Evolutionary conservation across 495 filamentous ascomycete species (phyloP), one percentile per base, ranked within the genome.

Genomic region (Cladorrhinum samala): DNA sequence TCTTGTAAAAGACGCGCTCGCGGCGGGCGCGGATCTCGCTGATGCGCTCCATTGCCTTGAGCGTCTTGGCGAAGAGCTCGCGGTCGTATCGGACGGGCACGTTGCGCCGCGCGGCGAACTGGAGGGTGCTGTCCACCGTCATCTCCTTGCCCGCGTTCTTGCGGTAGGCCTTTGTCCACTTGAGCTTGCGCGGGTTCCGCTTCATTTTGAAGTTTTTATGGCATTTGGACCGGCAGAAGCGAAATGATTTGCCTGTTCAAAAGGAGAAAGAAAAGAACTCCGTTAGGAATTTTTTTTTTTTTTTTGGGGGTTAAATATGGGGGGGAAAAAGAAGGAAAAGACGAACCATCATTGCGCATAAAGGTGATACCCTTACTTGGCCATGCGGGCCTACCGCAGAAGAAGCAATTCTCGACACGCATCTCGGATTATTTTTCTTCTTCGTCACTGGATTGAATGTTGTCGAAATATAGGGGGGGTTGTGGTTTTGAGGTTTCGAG

Each of bases 151-250:
- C 88, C 54, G 79, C 79, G 45, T 84, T 81, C 68, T 87, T 84
- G 70, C 89, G 85, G 65, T 83, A 83, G 53, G 82, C 77, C 77
- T 91, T 91, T 46, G 89, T 95, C 89, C 89, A 95, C 70, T 87
- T 88, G 65, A 95, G 78, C 71, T 87, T 84, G 55, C 79, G 75
- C 43, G 80, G 80, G 68, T 84, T 84, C 17, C 93, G 84, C 84
- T 96, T 96, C 89, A 95, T 95, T 76, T 96, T 95, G 83, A 96
- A 96, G 77, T 94, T 94, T 76, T 91, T 89, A 73, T 95, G 89
- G 77, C 91, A 96, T 78, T 96, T 96, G 54, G 78, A 83, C 40
- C 89, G 79, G 77, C 89, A 95, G 79, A 81, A 81, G 49, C 77
- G 71, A 71, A 88, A 88, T 52, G 79, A 74, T 62, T 83, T 81